Evolutionary conservation across 2,329 filamentous ascomycete species (phyloP), one percentile per base, ranked within the genome.

Genomic region (Neoscytalidium dimidiatum): DNA sequence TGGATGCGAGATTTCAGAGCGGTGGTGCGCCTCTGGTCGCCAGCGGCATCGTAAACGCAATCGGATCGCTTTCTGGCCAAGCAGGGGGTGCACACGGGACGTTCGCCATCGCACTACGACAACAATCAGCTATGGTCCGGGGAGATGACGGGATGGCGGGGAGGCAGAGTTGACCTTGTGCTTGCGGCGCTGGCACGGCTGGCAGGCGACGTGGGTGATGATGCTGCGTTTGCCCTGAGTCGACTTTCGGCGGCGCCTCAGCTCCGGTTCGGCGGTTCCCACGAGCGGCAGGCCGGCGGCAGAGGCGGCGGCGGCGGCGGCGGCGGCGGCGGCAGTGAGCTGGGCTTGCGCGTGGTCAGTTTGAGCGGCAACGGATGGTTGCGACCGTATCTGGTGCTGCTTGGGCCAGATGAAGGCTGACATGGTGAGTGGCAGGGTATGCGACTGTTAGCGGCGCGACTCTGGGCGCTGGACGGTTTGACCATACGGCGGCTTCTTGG

Each of bases 41-140:
- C 57, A 6, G 46, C 52, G 14, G 49, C 49, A 56, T 69, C 68
- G 68, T 69, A 69, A 17, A 38, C n/a, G 60, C 68, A 69, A 13
- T 68, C 62, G 8, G 43, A 33, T 11, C 64, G 58, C 17, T 67
- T 68, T 21, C 43, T 65, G 8, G 26, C 29, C 19, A 23, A 17
- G 58, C 68, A 69, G 2, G 67, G 48, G 26, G 57, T 56, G 28
- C 68, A 69, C 11, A 43, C 58, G 26, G 68, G 68, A 14, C 68
- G 60, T 26, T n/a, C 23, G 3, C 68, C 68, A 38, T 69, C 64
- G 49, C 68, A 69, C 67, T 58, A 23, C 11, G 9, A 41, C 11
- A 17, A 41, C 17, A 8, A 6, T 38, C 13, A 28, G 51, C 21
- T n/a, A n/a, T n/a, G n/a, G n/a, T n/a, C n/a, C n/a, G 60, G 7